A percentile compares a stretch with the other conserved stretches of the same genome.
Conservation (phyloP, 2,329 filamentous ascomycete genomes). For the Cladobotryum mycophilum region DNA sequence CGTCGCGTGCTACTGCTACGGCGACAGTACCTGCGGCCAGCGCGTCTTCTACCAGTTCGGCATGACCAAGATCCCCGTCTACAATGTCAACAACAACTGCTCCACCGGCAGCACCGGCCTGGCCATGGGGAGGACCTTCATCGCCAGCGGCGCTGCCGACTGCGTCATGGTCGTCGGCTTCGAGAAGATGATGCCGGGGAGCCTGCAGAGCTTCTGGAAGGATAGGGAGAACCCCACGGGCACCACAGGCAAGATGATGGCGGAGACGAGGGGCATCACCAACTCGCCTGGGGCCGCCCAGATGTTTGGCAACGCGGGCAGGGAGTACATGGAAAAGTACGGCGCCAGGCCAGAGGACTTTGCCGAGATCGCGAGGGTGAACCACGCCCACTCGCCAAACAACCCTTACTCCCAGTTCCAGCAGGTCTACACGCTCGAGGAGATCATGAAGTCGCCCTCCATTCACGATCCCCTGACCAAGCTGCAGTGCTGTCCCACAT, state of each 20-base stretch:
- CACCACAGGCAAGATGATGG: slow-evolving; percentile 72
- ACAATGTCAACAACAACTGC: slow-evolving; percentile 99
- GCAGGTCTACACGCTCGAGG: slow-evolving; percentile 80
- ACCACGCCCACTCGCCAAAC: slow-evolving; percentile 82
- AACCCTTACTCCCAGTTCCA: slow-evolving; percentile 99
- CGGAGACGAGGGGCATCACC: slow-evolving; percentile 69
- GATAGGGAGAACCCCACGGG: slow-evolving; percentile 76
- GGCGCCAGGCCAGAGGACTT: slow-evolving; percentile 82
- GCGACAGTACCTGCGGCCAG: slow-evolving; percentile 90
- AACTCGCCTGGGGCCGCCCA: slow-evolving; percentile 83
- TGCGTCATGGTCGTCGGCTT: slow-evolving; percentile 91
- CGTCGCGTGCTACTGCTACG: slow-evolving; percentile 96
- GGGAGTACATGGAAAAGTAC: slow-evolving; percentile 94
- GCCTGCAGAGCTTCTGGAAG: slow-evolving; percentile 74
- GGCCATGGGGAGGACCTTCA: slow-evolving; percentile 73
- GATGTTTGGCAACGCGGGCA: slow-evolving; percentile 90
- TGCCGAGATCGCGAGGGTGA: slow-evolving; percentile 87
- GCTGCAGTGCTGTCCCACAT: slow-evolving; percentile 97
- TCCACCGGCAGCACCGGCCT: slow-evolving; percentile 90
- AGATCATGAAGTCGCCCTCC: slow-evolving; percentile 68
- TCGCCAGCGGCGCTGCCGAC: slow-evolving; percentile 74
- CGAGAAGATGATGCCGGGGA: slow-evolving; percentile 97
- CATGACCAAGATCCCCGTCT: slow-evolving; percentile 92
- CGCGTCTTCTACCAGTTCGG: slow-evolving; percentile 98
- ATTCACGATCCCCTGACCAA: slow-evolving; percentile 88